Base-by-base conservation (phyloP, 257 asterid species). In the Coffea eugenioides region DNA sequence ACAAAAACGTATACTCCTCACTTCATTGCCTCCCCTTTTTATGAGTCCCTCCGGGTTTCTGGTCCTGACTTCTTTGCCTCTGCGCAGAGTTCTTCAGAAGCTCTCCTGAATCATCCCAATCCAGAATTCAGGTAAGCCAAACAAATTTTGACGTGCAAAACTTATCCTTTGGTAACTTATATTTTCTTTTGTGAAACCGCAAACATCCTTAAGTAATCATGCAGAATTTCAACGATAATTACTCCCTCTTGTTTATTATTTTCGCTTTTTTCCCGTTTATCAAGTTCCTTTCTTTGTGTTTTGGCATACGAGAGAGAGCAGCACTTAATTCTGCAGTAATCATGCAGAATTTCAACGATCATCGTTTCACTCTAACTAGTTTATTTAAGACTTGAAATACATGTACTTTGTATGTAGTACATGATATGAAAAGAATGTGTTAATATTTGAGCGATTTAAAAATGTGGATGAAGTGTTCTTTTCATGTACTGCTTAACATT, bases 11-110 rank as follows among this genome's bases (percentile, higher is more conserved):
- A 90, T 66, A 92, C 97, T 77, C 97, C 97, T 69, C 93, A 89
- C 79, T 90, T 90, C 80, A 90, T 92, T 14, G 97, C 93, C 72
- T 92, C 97, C 11, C 97, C 93, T 76, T 92, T 85, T 87, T 90
- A 71, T 3, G 97, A 92, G 84, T 90, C 92, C 71, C 81, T 92
- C 34, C 82, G 90, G 20, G 93, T 92, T 34, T 87, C 90, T 56
- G 97, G 95, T 65, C 97, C 97, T 5, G 83, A 90, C 71, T 92
- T 90, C 86, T 83, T 70, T 51, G 84, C 85, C 68, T 92, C 97
- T 78, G 95, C 90, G 6, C 81, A 80, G 80, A 78, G 82, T 79
- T 90, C 95, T 70, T 87, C 86, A 69, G 79, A 83, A 82, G 89
- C 86, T 70, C 82, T 92, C 80, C 82, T 87, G 66, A 27, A 87